A percentile compares a stretch with the other conserved stretches of the same genome.
phyloP scores from a whole-genome alignment of 2,329 filamentous ascomycete species.

The Setomelanomma holmii region DNA sequence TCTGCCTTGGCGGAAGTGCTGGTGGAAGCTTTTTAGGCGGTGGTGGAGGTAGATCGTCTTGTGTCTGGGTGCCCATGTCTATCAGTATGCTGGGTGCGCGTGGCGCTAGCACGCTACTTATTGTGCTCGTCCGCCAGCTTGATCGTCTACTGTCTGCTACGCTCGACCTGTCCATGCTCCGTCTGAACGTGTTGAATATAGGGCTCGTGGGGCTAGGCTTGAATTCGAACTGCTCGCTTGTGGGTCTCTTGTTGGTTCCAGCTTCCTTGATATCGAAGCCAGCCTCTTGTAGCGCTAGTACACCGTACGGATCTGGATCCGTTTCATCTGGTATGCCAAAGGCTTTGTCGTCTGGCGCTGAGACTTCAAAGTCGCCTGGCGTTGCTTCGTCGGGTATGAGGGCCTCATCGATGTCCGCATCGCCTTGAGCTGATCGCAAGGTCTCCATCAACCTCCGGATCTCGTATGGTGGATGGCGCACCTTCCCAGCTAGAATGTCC shows the following conservation, averaged over 20 bases:
- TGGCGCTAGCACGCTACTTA: conserved; percentile 64
- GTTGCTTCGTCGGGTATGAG: conserved; percentile 74
- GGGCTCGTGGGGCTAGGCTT: conserved; percentile 79
- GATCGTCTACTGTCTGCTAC: conserved; percentile 63
- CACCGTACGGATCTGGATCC: conserved; percentile 91
- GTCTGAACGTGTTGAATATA: conserved; percentile 66
- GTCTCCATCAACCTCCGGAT: conserved; percentile 75
- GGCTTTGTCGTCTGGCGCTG: conserved; percentile 52
- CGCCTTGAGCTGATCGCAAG: conserved; percentile 85
- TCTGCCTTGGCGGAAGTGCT: conserved; percentile 31
- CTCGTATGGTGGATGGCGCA: conserved; percentile 62
- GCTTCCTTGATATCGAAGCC: conserved; percentile 90
- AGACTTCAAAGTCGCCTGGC: conserved; percentile 75
- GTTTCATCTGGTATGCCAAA: conserved; percentile 82
- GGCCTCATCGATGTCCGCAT: conserved; percentile 73
- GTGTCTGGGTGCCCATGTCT: conserved; percentile 52
- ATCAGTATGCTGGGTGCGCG: conserved; percentile 64
- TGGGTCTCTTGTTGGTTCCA: conserved; percentile 75
- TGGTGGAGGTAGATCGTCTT: conserved; percentile 23
- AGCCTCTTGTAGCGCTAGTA: conserved; percentile 87
- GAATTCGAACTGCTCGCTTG: conserved; percentile 83
- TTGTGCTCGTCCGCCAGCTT: conserved; percentile 75
- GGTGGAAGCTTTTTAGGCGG: conserved; percentile 31
- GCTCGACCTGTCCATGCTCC: conserved; percentile 74
- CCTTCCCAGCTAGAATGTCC: conserved; percentile 69